Percentiles rank a stretch among this genome's conserved stretches.
Evolutionary conservation across 495 filamentous ascomycete genomes (phyloP).

Genomic region (Sordaria brevicollis): DNA sequence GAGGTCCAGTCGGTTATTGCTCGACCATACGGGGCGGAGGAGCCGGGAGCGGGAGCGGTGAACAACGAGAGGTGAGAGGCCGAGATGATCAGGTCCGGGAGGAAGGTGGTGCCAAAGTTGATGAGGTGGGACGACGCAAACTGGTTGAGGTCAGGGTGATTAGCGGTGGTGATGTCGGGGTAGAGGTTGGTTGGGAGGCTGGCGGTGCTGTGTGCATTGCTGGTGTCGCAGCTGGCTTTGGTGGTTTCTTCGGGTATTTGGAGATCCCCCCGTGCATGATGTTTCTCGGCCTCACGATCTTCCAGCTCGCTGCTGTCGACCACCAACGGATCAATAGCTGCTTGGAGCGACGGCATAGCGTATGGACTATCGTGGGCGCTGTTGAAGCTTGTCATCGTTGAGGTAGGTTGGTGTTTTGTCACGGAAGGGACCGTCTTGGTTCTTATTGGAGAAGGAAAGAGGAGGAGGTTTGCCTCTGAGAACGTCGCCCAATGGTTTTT

Average conservation of each 20-base stretch:
- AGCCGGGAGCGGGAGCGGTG: slow-evolving; percentile 2
- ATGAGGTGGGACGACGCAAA: slow-evolving; percentile 14
- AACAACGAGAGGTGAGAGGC: slow-evolving; percentile 15
- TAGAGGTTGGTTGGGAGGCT: slow-evolving; percentile 3
- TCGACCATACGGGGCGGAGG: slow-evolving; percentile 4
- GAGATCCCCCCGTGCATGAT: no score
- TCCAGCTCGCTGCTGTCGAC: neutral
- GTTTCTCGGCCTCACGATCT: neutral
- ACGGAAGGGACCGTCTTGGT: no score
- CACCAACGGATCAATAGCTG: neutral
- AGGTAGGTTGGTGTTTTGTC: no score
- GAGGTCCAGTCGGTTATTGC: slow-evolving; percentile 45
- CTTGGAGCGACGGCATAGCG: neutral
- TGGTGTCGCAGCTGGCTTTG: neutral
- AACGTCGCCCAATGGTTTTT: no score
- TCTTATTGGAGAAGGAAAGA: no score
- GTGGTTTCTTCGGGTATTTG: neutral
- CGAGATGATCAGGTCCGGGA: slow-evolving; percentile 14
- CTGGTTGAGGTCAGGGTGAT: neutral
- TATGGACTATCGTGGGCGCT: neutral
- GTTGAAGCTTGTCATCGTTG: neutral
- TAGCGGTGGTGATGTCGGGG: neutral
- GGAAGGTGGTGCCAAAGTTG: slow-evolving; percentile 18
- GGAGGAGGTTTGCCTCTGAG: no score
- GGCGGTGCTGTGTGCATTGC: neutral